Evolutionary conservation across 1,139 yeast species (phyloP).

Genomic region (Kluyveromyces marxianus): DNA sequence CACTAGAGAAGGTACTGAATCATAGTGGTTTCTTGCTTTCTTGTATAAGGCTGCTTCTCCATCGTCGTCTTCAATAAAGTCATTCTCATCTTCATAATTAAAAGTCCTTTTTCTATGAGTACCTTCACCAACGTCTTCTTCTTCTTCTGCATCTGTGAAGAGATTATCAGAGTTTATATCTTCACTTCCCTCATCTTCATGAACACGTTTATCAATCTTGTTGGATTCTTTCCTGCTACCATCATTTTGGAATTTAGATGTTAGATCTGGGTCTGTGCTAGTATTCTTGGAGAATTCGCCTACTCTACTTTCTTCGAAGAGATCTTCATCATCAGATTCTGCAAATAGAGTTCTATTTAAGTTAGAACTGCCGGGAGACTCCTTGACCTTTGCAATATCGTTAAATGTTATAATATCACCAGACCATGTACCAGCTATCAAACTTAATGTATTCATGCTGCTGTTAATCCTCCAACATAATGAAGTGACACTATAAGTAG

Average conservation of each 20-base stretch:
- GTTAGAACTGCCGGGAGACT: not conserved
- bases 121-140: slow-evolving; percentile 24
- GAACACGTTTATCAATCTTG: not conserved
- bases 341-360: slow-evolving; percentile 17
- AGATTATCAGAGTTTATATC: slow-evolving; percentile 23
- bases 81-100: slow-evolving; percentile 32
- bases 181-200: slow-evolving; percentile 20
- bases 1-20: not conserved
- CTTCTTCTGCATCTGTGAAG: slow-evolving; percentile 24
- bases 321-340: slow-evolving; percentile 23
- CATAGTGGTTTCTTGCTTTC: slow-evolving; percentile 12
- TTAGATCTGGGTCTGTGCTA: not conserved
- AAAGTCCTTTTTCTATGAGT: slow-evolving; percentile 10
- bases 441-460: slow-evolving; percentile 20
- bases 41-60: slow-evolving; percentile 38
- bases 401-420: slow-evolving; percentile 43
- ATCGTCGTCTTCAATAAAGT: slow-evolving; percentile 49
- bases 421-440: slow-evolving; percentile 43
- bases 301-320: slow-evolving; percentile 7
- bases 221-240: not conserved
- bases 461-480: slow-evolving; percentile 28
- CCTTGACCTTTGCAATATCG: slow-evolving; percentile 17
- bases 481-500: slow-evolving; percentile 27
- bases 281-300: not conserved
- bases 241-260: not conserved